Conservation (phyloP, 2,329 filamentous ascomycete genomes). For the Dryadomyces quercus-mongolicae region DNA sequence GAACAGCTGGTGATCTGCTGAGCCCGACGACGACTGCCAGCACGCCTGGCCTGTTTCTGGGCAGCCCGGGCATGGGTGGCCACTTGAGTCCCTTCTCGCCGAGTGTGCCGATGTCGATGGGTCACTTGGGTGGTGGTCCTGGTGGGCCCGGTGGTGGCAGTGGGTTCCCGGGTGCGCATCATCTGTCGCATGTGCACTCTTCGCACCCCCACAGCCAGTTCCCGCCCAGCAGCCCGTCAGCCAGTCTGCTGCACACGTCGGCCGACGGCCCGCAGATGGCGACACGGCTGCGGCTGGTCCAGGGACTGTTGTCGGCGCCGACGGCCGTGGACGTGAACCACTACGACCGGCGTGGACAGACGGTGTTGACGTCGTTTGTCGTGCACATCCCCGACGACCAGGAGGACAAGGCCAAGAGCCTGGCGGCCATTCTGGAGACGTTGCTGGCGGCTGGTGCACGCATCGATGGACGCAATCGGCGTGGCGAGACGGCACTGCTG, state of each 20-base stretch:
- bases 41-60: constrained; percentile 6
- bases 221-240: background rate
- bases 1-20: background rate
- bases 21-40: background rate
- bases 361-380: constrained; percentile 44
- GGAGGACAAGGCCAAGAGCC: constrained; percentile 31
- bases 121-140: too few relatives aligned
- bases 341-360: constrained; percentile 38
- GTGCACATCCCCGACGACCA: constrained; percentile 36
- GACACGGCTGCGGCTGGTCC: constrained; percentile 16
- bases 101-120: background rate
- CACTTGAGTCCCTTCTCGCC: background rate
- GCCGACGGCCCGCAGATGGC: constrained; percentile 13
- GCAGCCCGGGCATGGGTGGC: constrained; percentile 3
- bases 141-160: background rate
- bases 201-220: too few relatives aligned
- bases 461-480: constrained; percentile 37
- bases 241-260: constrained; percentile 7
- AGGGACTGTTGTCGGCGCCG: constrained; percentile 22
- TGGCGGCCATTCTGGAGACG: constrained; percentile 29
- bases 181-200: background rate
- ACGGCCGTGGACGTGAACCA: constrained; percentile 35
- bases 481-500: constrained; percentile 43
- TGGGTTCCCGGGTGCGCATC: background rate
- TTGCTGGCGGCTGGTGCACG: constrained; percentile 30